Conservation (phyloP, 139 green algal species). For the Nannochloris sp. region DNA sequence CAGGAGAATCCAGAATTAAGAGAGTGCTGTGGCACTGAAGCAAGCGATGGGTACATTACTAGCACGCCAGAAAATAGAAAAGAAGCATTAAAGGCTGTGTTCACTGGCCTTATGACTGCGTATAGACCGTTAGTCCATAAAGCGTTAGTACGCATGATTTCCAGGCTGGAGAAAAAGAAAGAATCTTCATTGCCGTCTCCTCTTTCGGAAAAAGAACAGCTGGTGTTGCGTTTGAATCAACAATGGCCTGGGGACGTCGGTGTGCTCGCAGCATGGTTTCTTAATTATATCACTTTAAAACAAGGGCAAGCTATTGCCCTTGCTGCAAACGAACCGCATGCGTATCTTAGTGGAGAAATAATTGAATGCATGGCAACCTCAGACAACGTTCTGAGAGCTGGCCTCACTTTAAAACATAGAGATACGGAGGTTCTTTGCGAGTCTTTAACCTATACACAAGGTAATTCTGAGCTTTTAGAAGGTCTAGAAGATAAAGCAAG, state of each 20-base stretch:
- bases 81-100: slow-evolving; percentile 53
- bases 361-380: slow-evolving; percentile 92
- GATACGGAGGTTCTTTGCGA: slow-evolving; percentile 78
- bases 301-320: slow-evolving; percentile 76
- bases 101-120: slow-evolving; percentile 81
- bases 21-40: slow-evolving; percentile 17
- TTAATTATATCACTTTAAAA: slow-evolving; percentile 74
- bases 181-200: neutral
- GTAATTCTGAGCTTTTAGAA: slow-evolving; percentile 11
- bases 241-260: slow-evolving; percentile 96
- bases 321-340: slow-evolving; percentile 93
- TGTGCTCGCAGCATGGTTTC: slow-evolving; percentile 84
- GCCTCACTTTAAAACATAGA: slow-evolving; percentile 92
- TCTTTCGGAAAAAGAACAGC: slow-evolving; percentile 53
- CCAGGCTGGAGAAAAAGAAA: slow-evolving; percentile 30
- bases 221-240: slow-evolving; percentile 73
- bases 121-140: slow-evolving; percentile 23
- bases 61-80: neutral
- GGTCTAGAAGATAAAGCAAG: neutral
- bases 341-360: slow-evolving; percentile 82
- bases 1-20: slow-evolving; percentile 45
- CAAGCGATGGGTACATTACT: neutral
- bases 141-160: slow-evolving; percentile 38
- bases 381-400: slow-evolving; percentile 96
- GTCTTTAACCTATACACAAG: slow-evolving; percentile 83